A percentile compares a stretch with the other conserved stretches of the same genome.
Evolutionary conservation across 306 rosid species (phyloP).

Genomic region (Citrullus amarus): DNA sequence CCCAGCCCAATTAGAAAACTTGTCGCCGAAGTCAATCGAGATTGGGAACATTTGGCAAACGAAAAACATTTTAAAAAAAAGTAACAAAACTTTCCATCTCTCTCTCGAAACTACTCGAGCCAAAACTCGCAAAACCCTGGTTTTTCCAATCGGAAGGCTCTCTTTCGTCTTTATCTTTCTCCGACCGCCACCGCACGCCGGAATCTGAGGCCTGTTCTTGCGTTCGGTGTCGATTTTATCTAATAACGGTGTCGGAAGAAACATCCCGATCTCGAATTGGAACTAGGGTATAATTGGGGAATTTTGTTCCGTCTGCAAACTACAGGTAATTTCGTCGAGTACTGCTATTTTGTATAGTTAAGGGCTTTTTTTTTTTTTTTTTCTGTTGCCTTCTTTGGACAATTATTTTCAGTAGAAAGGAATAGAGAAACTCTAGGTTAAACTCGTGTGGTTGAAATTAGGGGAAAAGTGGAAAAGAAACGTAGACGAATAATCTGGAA

Average conservation of each 20-base stretch:
- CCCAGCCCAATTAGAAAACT: background rate
- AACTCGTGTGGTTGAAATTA: background rate
- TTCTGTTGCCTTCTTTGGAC: background rate
- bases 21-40: too few species aligned
- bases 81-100: background rate
- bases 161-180: background rate
- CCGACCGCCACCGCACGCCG: background rate
- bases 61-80: too few species aligned
- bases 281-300: background rate
- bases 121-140: background rate
- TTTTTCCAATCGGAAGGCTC: background rate
- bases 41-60: too few species aligned
- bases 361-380: background rate
- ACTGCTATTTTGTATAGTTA: background rate
- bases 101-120: background rate
- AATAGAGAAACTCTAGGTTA: background rate
- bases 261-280: background rate
- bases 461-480: background rate
- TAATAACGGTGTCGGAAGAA: background rate
- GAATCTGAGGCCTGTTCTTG: background rate
- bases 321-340: background rate
- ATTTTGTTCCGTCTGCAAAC: background rate
- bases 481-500: background rate
- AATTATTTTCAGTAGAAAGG: background rate
- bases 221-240: background rate